Base-by-base conservation (phyloP, 805 yeast species). In the Sungouiozyma intestinalis region DNA sequence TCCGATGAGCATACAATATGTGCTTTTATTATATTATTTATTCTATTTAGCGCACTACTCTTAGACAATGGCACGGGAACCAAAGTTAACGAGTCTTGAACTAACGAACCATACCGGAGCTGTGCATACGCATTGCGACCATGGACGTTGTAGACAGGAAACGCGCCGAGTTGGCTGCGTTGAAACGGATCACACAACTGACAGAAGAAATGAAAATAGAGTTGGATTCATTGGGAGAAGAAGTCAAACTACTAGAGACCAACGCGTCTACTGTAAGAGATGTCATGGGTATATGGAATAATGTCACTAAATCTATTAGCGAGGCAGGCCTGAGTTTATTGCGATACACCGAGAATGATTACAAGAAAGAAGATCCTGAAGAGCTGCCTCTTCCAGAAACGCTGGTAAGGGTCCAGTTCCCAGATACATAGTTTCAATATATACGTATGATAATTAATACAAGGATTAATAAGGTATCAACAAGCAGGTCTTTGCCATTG, bases 351-450 rank as follows among this genome's bases (percentile, higher is more conserved):
- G 62, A 58, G 24, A 49, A 56, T 16, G 62, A 59, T 36, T 59
- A 61, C 40, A 59, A 58, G 39, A 53, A 49, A n/a, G 63, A 60
- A 4, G 40, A 47, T 6, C 56, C 55, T 27, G 44, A 39, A 16
- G 62, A 57, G 1, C 60, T 65, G 2, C 81, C 84, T 2, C 59
- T 76, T 36, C 85, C 88, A 1, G 88, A 80, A 51, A 67, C 82
- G 0, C 60, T 81, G 48, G 81, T 81, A 3, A 65, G 88, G 39
- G 68, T 81, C 11, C 29, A 24, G 29, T 35, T 35, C 21, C 16
- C 29, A 37, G 16, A 20, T 24, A 24, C 29, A 37, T 24, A 37
- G 32, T 24, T 21, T 17, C 18, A 31, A 32, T 32, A 32, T 38
- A 38, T 31, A 31, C 17, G 31, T 31, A 31, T 27, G 31, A 29